Evolutionary conservation across 2,329 filamentous ascomycete genomes (phyloP).

Genomic region (Ploettnerulaceae sp.): DNA sequence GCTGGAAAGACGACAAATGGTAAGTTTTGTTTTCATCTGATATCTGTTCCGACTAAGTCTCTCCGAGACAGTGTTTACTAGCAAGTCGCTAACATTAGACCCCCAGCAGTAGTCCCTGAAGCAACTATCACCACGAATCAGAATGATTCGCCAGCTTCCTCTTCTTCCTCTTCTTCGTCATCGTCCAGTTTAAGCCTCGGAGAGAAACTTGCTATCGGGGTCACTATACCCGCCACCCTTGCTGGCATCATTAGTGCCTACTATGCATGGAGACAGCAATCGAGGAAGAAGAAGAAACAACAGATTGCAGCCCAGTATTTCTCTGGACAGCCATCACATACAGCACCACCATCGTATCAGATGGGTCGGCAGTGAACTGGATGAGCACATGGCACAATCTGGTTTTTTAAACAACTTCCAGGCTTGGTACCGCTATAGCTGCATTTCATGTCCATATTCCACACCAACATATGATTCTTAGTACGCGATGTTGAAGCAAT

Average conservation of each 20-base stretch:
- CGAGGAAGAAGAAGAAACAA: background rate
- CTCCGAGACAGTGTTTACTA: too few species aligned
- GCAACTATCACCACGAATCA: background rate
- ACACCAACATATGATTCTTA: too few species aligned
- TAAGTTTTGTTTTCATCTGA: background rate
- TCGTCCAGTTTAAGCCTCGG: background rate
- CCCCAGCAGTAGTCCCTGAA: background rate
- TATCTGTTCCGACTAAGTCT: too few species aligned
- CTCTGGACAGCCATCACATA: background rate
- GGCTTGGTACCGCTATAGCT: too few species aligned
- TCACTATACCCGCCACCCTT: conserved; percentile 3
- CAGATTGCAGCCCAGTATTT: background rate
- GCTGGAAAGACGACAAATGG: background rate
- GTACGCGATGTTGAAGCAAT: too few species aligned
- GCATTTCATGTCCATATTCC: too few species aligned
- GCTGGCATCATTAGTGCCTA: background rate
- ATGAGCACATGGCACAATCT: too few species aligned
- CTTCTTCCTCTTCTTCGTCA: background rate
- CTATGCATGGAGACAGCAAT: conserved; percentile 3
- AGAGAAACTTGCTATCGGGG: conserved; percentile 1
- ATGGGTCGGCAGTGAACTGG: too few species aligned
- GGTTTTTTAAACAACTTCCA: background rate
- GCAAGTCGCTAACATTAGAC: too few species aligned
- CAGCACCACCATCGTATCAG: background rate
- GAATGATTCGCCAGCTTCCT: background rate